A percentile compares a stretch with the other conserved stretches of the same genome.
phyloP scores from a whole-genome alignment of 768 basidiomycete genomes.

The Tephrocybe sp. region DNA sequence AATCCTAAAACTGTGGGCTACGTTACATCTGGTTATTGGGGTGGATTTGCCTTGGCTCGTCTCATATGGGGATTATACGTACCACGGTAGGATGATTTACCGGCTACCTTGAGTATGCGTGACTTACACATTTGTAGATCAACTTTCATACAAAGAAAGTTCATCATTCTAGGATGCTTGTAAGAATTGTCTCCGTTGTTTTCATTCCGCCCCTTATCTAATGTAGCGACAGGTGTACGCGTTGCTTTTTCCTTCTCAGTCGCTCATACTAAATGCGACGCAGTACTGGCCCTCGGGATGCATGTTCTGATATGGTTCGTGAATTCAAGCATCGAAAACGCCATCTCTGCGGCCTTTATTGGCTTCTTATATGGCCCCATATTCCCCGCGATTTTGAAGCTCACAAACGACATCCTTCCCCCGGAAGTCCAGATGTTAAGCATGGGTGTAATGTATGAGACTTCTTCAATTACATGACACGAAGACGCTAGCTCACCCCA shows the following conservation, averaged over 20 bases:
- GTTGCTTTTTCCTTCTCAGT: not conserved
- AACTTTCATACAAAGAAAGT: conserved; percentile 44
- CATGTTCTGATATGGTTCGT: conserved; percentile 53
- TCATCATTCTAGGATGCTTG: conserved; percentile 44
- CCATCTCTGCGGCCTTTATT: conserved; percentile 43
- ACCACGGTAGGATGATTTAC: conserved; percentile 28
- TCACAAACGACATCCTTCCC: conserved; percentile 48
- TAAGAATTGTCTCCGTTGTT: conserved; percentile 27
- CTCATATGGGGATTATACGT: conserved; percentile 49
- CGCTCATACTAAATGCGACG: not conserved
- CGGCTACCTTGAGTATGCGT: not conserved
- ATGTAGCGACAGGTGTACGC: conserved; percentile 26
- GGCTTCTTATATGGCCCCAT: conserved; percentile 51
- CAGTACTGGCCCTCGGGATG: conserved; percentile 44
- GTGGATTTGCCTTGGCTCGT: conserved; percentile 50
- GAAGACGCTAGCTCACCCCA: not conserved
- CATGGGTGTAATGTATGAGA: conserved; percentile 52
- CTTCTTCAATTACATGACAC: not conserved
- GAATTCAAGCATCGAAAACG: conserved; percentile 44
- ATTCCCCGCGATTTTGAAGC: conserved; percentile 43
- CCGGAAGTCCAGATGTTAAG: conserved; percentile 47
- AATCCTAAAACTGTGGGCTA: conserved; percentile 55
- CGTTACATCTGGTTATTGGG: conserved; percentile 60
- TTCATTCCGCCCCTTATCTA: not conserved
- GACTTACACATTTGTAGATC: conserved; percentile 28